phyloP scores from a whole-genome alignment of 352 stramenopile genomes.

The Globisporangium paroecandrum region DNA sequence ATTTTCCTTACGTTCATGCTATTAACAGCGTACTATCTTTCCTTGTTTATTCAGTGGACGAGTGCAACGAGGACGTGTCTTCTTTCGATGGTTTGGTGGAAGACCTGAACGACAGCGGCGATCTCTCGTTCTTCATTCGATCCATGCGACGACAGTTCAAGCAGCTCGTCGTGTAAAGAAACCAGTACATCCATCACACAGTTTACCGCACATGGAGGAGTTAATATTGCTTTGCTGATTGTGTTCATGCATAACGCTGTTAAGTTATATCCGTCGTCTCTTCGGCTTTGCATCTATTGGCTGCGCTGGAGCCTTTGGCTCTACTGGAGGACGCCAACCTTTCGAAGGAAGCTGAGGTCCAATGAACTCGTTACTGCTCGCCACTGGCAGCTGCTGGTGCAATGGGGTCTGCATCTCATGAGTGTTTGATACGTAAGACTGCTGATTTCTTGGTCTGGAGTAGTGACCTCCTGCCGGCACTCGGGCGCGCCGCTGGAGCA shows the following conservation, averaged over 20 bases:
- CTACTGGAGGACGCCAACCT: neutral
- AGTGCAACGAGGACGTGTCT: conserved; percentile 53
- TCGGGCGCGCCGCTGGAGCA: conserved; percentile 24
- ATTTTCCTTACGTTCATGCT: neutral
- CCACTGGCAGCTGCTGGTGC: neutral
- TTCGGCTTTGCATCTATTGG: conserved; percentile 8
- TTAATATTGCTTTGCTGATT: conserved; percentile 13
- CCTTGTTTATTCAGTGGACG: conserved; percentile 40
- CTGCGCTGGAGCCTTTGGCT: neutral
- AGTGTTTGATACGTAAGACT: neutral
- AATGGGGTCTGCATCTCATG: neutral
- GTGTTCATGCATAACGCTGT: neutral
- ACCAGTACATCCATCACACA: too few relatives aligned
- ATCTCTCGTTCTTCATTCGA: conserved; percentile 75
- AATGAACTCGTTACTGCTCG: conserved; percentile 5
- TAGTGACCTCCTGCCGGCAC: neutral
- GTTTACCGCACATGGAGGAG: conserved; percentile 3
- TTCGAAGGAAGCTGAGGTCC: conserved; percentile 2
- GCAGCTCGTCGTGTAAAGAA: conserved; percentile 35
- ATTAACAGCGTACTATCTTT: too few relatives aligned
- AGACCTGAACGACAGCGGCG: conserved; percentile 57
- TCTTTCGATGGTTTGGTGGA: conserved; percentile 45
- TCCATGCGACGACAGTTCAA: conserved; percentile 81
- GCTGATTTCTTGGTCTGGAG: neutral
- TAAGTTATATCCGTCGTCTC: conserved; percentile 7